Evolutionary conservation across 352 stramenopile species (phyloP), one percentile per base, ranked within the genome.

Genomic region (Phytopythium cucurbitacearum): DNA sequence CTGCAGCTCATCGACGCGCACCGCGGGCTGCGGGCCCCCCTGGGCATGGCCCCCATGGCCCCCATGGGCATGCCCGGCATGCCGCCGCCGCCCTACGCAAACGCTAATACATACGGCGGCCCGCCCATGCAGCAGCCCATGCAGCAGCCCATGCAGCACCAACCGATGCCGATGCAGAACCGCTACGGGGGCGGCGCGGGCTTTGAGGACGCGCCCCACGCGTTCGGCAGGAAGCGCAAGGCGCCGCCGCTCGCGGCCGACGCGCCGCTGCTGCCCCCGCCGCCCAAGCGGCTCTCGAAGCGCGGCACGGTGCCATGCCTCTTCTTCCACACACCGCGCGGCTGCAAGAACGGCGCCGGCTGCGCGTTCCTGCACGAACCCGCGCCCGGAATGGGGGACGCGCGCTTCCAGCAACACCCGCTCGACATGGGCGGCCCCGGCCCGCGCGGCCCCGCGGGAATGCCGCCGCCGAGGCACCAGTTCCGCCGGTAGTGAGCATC

Each of bases 1-100:
- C 60, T 85, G 44, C 81, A 94, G 63, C 88, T 94, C 52, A 63
- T 94, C 53, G 76, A 89, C 49, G 69, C 76, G 40, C 80, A 80
- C 50, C 66, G 68, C 33, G 72, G 53, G 33, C 63, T 66, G 46
- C 50, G 56, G 46, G 63, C 67, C 28, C 69, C 56, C 43, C 60
- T 63, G 58, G 4, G 32, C 3, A 53, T 53, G 48, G 16, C 5
- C 7, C 21, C 43, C 21, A 11, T n/a, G 28, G 21, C 48, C 16
- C 43, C 43, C 28, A 33, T 37, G 6, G 32, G 7, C n/a, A 12
- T 16, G 15, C 53, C 49, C 41, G 59, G 62, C 53, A 55, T 52
- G n/a, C 53, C 60, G 32, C 65, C 64, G 33, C 57, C 65, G 53
- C 57, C 56, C 37, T 76, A 59, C 48, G 6, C 8, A 8, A 34